Evolutionary conservation across 2,329 filamentous ascomycete species (phyloP).

Genomic region (Colletotrichum sp.): DNA sequence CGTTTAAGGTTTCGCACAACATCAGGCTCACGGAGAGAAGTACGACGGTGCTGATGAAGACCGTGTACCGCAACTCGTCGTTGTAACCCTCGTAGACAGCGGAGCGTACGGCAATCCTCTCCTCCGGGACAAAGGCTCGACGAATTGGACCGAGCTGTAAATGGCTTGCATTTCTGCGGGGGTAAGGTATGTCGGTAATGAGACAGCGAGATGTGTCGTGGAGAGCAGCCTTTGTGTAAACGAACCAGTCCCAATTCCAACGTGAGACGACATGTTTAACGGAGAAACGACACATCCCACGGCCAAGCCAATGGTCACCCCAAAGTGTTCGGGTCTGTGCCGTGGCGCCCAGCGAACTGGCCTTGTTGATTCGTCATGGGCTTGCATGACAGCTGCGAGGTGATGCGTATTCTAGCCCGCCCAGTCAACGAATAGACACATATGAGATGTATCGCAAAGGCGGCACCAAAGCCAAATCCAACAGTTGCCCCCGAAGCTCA

Average conservation of each 20-base stretch:
- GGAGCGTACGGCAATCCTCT: background rate
- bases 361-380: slow-evolving; percentile 19
- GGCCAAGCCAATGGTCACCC: slow-evolving; percentile 41
- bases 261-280: background rate
- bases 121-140: background rate
- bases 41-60: background rate
- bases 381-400: background rate
- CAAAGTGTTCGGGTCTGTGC: slow-evolving; percentile 40
- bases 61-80: background rate
- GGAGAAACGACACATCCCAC: slow-evolving; percentile 24
- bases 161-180: background rate
- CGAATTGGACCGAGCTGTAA: background rate
- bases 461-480: slow-evolving; percentile 39
- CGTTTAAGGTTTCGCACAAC: background rate
- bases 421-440: slow-evolving; percentile 31
- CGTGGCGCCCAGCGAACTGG: slow-evolving; percentile 36
- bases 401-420: slow-evolving; percentile 30
- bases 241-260: background rate
- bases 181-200: background rate
- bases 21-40: background rate
- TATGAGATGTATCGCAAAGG: slow-evolving; percentile 33
- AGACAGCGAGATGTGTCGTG: background rate
- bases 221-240: background rate
- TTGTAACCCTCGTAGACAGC: slow-evolving; percentile 1
- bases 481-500: slow-evolving; percentile 36